These are phyloP conservation scores for Fusarium sp. DNA, from an alignment of 2,329 filamentous ascomycete species.

Conservation along the genomic window DNA sequence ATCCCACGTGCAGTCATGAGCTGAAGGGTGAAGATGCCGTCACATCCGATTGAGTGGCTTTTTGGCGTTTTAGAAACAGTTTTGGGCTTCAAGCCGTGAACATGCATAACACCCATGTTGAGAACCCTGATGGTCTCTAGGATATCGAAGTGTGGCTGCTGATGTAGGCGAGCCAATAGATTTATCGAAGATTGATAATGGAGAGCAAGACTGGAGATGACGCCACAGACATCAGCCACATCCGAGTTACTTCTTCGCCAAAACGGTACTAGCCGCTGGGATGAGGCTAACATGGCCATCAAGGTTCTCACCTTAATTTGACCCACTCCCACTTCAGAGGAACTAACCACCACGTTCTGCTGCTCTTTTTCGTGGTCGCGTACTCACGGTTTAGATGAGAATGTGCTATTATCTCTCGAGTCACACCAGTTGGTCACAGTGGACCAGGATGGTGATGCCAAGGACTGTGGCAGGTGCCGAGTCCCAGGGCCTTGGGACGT, in stretches of 20 bases:
- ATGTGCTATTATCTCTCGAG: conserved; percentile 7
- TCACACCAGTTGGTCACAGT: conserved; percentile 16
- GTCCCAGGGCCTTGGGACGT: conserved; percentile 32
- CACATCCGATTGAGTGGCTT: conserved; percentile 36
- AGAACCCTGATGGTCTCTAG: conserved; percentile 49
- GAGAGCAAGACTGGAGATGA: neutral
- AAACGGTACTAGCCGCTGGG: conserved; percentile 14
- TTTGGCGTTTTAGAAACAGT: conserved; percentile 18
- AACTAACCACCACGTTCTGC: conserved; percentile 14
- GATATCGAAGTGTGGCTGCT: conserved; percentile 42
- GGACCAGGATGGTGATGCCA: conserved; percentile 25
- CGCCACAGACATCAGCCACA: conserved; percentile 45
- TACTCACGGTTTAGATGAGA: neutral
- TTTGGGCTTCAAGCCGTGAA: conserved; percentile 11
- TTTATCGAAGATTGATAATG: neutral
- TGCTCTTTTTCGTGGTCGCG: neutral
- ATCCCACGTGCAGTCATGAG: neutral
- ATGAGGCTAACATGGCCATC: conserved; percentile 44
- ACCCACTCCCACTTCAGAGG: conserved; percentile 42
- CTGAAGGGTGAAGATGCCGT: conserved; percentile 37
- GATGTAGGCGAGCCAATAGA: conserved; percentile 32
- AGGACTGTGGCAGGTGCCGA: conserved; percentile 37
- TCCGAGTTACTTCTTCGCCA: conserved; percentile 6
- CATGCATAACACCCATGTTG: conserved; percentile 27
- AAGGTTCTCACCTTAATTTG: conserved; percentile 50